Base-by-base conservation (phyloP, 2,329 filamentous ascomycete genomes). In the Botrytis aclada region DNA sequence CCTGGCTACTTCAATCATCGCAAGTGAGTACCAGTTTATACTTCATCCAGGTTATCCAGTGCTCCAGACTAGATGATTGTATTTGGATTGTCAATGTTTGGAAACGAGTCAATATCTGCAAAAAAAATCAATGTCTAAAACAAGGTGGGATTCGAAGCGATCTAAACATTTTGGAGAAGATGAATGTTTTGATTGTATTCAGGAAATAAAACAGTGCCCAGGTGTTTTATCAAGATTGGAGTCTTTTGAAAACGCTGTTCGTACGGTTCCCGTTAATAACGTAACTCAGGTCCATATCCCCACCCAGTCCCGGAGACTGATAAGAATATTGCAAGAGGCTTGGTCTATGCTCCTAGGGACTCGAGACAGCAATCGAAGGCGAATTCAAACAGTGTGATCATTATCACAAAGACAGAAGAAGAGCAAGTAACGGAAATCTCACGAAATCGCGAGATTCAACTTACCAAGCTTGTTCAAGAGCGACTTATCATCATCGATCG, bases 1-100 rank as follows among this genome's bases (percentile, higher is more conserved):
- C 67, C 71, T 80, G 67, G 75, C 77, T 66, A 73, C 75, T 65
- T 67, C 76, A 56, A 74, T 73, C 43, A 69, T 74, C 58, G 74
- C 78, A 70, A 77, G 79, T 80, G 66, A 74, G 78, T 75, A 41
- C 39, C 12, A 63, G 32, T 22, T 43, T 29, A 10, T 16, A 29
- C 25, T 34, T 29, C 12, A 56, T 29, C n/a, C 7, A 56, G n/a
- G n/a, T 8, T 29, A 8, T 54, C n/a, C 14, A 29, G n/a, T 54
- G n/a, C 12, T 18, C n/a, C 51, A 14, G 51, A 56, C 16, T 4
- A 56, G 51, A 32, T 56, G 51, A 29, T n/a, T 29, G 18, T 56
- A 32, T 16, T 56, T 56, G n/a, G 16, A 7, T 56, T 29, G n/a
- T 56, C 51, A 56, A 56, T 56, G 51, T 56, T 56, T 56, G n/a